Base-by-base conservation (phyloP, 805 yeast species). In the Clavispora carvajalis region DNA sequence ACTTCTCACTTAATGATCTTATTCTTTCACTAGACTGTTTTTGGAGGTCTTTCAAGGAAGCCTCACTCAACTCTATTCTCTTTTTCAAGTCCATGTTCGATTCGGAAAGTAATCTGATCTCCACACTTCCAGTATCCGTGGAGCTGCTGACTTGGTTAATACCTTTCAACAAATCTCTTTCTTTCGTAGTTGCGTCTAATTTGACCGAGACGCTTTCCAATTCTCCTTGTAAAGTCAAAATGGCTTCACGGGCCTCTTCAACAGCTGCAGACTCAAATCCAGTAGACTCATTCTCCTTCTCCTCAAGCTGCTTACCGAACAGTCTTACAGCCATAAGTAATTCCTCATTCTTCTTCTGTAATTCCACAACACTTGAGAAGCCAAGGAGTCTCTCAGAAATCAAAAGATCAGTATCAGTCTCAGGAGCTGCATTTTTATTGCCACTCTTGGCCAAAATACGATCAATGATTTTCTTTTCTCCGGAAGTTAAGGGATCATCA, bases 301-400 rank as follows among this genome's bases (percentile, higher is more conserved):
- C 61, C 55, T 90, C 96, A 40, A 90, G 65, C 52, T 80, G 78
- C 29, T 73, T 69, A 9, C 91, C 95, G 13, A 91, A 66, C 37
- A 76, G 77, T 46, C 98, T 74, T 1, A 85, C 78, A 2, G 85
- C 77, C 26, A 70, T 65, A 25, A 89, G 62, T 21, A 91, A 69
- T 38, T 87, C 85, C 48, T 81, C 78, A 55, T 91, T 91, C 59
- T 80, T 85, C 38, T 73, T 65, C 52, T 87, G 85, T 38, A 91
- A 65, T 36, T 85, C 95, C 10, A 73, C 66, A 11, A 85, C 72
- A 52, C 74, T 75, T 33, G 73, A 75, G 62, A 90, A 91, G 7
- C 78, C 74, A 1, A 87, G 80, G 31, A 93, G 65, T 44, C 95
- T 71, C 40, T 84, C 83, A 8, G 88, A 70, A 18, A 91, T 86